Evolutionary conservation across 441 rosid species (phyloP), one percentile per base, ranked within the genome.

Genomic region (Jatropha multifida): DNA sequence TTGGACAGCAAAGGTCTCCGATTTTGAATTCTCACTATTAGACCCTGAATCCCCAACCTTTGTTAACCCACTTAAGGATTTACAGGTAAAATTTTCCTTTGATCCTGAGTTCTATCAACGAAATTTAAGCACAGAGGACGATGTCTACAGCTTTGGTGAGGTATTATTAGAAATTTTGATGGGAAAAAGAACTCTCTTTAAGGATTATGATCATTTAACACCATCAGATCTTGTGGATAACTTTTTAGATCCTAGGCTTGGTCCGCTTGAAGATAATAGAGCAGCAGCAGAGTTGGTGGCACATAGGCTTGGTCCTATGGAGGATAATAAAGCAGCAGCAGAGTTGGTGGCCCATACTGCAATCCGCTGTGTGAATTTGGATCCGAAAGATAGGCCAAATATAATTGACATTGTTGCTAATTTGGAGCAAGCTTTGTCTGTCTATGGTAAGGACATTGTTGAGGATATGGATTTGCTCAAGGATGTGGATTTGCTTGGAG

Each of bases 291-390:
- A 32, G 32, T 32, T 32, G 32, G 32, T 32, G 86, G 97, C 90
- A 66, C 1, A 26, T 5, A 83, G 97, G 64, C 91, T 89, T 0
- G 91, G 88, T 37, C 73, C 75, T 0, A 89, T 90, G 11, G 86
- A 74, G 74, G 2, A 73, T n/a, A 81, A 78, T 23, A 94, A 89
- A 77, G 82, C 82, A 9, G 96, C 96, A 41, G 89, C 89, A 79
- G 98, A 92, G 87, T 83, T 92, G 48, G 87, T 92, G 82, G 96
- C 90, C 1, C 83, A 88, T 71, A 92, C 86, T 26, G 98, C 97
- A 10, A 83, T 87, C 88, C 20, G 4, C 17, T 52, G 56, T 52
- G 56, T 52, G 74, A 83, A 89, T 72, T 73, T 81, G 69, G 96
- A 92, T 72, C 94, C 94, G 40, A 90, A 77, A 71, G 88, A 90